A percentile compares a stretch with the other conserved stretches of the same genome.
Conservation (phyloP, 73 alveolate species). For the Paramecium octaurelia region DNA sequence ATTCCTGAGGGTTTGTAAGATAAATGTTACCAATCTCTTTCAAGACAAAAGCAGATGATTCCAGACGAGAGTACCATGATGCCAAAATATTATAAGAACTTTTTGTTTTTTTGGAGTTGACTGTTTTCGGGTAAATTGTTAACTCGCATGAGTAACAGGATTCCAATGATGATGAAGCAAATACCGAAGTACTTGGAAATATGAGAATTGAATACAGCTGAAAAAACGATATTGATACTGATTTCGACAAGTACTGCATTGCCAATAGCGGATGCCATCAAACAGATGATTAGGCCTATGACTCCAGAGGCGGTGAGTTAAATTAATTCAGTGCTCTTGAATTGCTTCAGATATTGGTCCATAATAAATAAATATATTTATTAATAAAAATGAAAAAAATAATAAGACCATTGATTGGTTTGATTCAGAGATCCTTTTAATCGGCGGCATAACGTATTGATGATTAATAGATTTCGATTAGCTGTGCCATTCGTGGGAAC, state of each 20-base stretch:
- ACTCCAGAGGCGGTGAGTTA: neutral
- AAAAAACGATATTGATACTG: slow-evolving; percentile 8
- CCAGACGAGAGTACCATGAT: slow-evolving; percentile 2
- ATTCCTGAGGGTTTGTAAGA: neutral
- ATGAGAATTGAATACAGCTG: neutral
- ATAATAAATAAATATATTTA: neutral
- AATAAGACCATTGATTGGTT: neutral
- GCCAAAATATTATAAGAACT: neutral
- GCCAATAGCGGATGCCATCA: slow-evolving; percentile 33
- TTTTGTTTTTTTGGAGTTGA: neutral
- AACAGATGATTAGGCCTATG: neutral
- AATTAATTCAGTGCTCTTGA: neutral
- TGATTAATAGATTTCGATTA: neutral
- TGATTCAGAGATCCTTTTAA: neutral
- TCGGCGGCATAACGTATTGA: neutral
- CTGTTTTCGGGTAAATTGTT: slow-evolving; percentile 18
- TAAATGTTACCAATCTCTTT: slow-evolving; percentile 24
- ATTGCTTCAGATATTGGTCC: neutral
- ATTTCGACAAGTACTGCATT: slow-evolving; percentile 42
- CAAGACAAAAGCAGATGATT: slow-evolving; percentile 1
- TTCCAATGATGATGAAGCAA: slow-evolving; percentile 12
- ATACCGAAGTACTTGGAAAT: neutral
- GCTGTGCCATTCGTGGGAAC: slow-evolving; percentile 5
- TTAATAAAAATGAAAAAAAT: neutral
- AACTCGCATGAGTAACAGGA: neutral